Evolutionary conservation across 1,139 yeast genomes (phyloP).

Genomic region (Saccharomyces hybrid): DNA sequence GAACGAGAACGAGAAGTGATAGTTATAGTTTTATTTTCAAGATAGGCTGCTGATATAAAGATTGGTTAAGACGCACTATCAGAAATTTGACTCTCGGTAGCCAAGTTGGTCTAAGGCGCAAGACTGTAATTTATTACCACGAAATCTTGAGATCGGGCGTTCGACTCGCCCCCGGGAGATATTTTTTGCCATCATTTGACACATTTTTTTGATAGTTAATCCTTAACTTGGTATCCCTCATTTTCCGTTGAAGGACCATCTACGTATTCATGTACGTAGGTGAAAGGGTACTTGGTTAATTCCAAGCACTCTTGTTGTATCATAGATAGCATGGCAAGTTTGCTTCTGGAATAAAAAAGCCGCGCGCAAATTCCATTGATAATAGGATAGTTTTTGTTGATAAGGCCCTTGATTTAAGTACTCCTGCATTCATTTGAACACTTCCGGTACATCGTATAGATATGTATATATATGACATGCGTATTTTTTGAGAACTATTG

Average conservation of each 20-base stretch:
- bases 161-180: conserved; percentile 26
- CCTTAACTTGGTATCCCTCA: not conserved
- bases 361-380: not conserved
- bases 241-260: not conserved
- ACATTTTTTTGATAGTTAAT: not conserved
- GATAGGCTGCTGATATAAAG: no score
- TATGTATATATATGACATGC: not conserved
- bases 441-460: not conserved
- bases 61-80: no score
- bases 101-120: conserved; percentile 29
- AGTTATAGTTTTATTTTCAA: no score
- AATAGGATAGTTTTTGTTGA: not conserved
- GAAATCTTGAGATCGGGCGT: conserved; percentile 25
- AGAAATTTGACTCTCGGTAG: conserved; percentile 16
- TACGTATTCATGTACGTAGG: no score
- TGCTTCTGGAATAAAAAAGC: not conserved
- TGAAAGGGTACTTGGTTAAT: not conserved
- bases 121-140: conserved; percentile 20
- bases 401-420: not conserved
- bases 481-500: no score
- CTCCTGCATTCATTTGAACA: not conserved
- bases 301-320: not conserved
- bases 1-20: no score
- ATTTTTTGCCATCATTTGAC: not conserved
- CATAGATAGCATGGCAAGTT: not conserved